Conservation (phyloP, 1,284 basidiomycete species). For the Ustilago bromivora region DNA sequence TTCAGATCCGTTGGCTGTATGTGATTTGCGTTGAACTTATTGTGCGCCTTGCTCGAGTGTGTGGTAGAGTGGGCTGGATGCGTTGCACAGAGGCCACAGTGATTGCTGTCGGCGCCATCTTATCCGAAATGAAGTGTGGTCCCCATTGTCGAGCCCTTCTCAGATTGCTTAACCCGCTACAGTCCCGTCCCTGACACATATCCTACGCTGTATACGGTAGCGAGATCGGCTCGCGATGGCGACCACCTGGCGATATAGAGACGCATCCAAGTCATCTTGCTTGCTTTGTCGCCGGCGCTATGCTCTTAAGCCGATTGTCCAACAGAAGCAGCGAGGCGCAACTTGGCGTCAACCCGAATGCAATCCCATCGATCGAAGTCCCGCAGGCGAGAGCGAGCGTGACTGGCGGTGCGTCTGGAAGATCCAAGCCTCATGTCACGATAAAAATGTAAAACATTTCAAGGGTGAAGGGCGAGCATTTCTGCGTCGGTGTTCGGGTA, state of each 20-base stretch:
- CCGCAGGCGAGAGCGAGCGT: neutral
- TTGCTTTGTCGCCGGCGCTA: neutral
- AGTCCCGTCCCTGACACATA: neutral
- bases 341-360: conserved; percentile 8
- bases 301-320: neutral
- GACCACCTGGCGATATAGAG: neutral
- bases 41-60: neutral
- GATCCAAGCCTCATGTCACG: neutral
- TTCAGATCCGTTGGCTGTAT: neutral
- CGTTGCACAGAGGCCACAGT: neutral
- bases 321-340: neutral
- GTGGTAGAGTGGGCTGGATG: neutral
- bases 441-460: neutral
- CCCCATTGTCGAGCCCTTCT: neutral
- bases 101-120: neutral
- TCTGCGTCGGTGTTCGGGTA: neutral
- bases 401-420: neutral
- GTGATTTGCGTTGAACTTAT: neutral
- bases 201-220: neutral
- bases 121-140: neutral
- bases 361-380: conserved; percentile 10
- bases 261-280: conserved; percentile 5
- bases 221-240: conserved; percentile 9
- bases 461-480: neutral
- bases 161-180: neutral